These are phyloP conservation scores for Lipomyces yarrowii DNA, from an alignment of 1,139 yeast genomes.

Conservation along the genomic window DNA sequence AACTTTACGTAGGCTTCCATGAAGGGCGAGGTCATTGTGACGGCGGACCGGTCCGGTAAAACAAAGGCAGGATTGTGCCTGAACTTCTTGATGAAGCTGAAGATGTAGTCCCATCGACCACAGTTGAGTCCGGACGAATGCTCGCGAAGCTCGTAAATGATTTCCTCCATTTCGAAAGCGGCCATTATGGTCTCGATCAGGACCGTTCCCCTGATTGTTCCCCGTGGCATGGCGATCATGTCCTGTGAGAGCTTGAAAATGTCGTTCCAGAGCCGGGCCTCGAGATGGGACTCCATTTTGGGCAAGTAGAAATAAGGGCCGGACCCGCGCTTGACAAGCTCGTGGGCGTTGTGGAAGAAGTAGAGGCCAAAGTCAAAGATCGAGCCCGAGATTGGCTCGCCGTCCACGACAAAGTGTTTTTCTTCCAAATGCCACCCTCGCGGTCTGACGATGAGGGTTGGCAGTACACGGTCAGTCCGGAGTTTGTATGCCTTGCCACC, in stretches of 20 bases:
- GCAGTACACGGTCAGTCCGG: constrained; percentile 55
- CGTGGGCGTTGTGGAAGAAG: constrained; percentile 73
- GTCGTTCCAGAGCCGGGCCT: constrained; percentile 80
- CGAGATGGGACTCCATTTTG: constrained; percentile 78
- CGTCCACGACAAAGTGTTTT: constrained; percentile 71
- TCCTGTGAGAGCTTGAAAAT: constrained; percentile 71
- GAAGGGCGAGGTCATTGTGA: constrained; percentile 74
- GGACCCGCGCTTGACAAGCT: constrained; percentile 59
- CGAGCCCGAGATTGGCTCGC: constrained; percentile 73
- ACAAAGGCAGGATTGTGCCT: constrained; percentile 64
- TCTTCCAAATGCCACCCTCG: constrained; percentile 87
- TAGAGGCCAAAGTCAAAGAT: constrained; percentile 77
- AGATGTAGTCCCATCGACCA: constrained; percentile 84
- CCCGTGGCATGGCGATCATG: constrained; percentile 64
- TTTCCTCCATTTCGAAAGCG: constrained; percentile 81
- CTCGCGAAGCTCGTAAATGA: constrained; percentile 71
- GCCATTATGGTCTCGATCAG: constrained; percentile 76
- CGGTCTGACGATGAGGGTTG: constrained; percentile 80
- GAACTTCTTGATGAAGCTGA: constrained; percentile 69
- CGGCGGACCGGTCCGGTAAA: constrained; percentile 73
- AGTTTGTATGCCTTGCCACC: constrained; percentile 62
- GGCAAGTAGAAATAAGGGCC: constrained; percentile 82
- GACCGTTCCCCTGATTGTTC: constrained; percentile 78
- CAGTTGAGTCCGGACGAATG: constrained; percentile 79
- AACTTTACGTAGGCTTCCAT: constrained; percentile 71